Conservation (phyloP, 2,329 filamentous ascomycete genomes). For the Teratosphaeria epicoccoides region DNA sequence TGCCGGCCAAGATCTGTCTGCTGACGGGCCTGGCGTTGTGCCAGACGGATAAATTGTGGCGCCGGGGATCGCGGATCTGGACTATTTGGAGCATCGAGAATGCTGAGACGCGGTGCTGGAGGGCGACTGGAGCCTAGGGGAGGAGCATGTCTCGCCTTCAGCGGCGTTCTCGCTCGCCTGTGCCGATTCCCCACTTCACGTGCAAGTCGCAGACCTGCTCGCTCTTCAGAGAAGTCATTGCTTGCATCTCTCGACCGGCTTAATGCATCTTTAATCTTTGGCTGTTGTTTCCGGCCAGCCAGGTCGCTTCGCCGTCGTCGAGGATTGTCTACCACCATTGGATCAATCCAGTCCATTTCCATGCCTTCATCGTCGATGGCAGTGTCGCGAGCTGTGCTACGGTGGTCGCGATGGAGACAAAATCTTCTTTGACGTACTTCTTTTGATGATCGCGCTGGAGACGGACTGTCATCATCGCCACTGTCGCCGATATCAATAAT, state of each 20-base stretch:
- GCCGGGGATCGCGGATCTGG: constrained; percentile 21
- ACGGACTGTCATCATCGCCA: constrained; percentile 15
- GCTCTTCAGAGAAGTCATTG: constrained; percentile 15
- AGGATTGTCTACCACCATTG: constrained; percentile 25
- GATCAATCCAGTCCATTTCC: constrained; percentile 37
- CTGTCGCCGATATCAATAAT: constrained; percentile 27
- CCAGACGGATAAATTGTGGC: constrained; percentile 46
- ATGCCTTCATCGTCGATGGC: constrained; percentile 28
- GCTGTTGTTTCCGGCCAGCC: constrained; percentile 24
- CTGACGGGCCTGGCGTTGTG: constrained; percentile 41
- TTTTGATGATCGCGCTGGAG: background rate
- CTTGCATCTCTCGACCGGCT: background rate
- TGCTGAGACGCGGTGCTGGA: constrained; percentile 31
- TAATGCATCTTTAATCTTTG: constrained; percentile 29
- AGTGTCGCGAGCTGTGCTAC: constrained; percentile 3
- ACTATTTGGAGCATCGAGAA: constrained; percentile 37
- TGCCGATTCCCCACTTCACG: background rate
- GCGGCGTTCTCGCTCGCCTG: background rate
- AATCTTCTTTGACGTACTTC: constrained; percentile 3
- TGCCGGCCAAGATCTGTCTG: constrained; percentile 40
- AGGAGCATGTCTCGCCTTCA: background rate
- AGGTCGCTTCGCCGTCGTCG: constrained; percentile 10
- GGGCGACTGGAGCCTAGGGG: constrained; percentile 7
- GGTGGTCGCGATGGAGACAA: constrained; percentile 6
- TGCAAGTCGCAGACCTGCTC: constrained; percentile 2